phyloP scores from a whole-genome alignment of 352 stramenopile genomes.

The Globisporangium heterothallicum region DNA sequence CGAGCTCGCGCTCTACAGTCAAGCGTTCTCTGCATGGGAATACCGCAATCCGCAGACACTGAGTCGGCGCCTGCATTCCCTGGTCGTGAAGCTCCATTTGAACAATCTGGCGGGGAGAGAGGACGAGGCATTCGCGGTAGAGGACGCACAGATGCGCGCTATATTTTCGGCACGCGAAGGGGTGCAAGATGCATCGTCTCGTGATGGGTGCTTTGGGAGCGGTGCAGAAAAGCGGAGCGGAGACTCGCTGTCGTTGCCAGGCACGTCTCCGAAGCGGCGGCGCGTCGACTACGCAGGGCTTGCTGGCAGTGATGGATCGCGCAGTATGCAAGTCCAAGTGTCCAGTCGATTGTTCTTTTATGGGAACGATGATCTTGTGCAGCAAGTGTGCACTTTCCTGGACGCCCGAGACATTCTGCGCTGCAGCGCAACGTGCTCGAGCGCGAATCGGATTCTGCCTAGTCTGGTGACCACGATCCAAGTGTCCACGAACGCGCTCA shows the following conservation, averaged over 20 bases:
- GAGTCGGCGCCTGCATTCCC: conserved; percentile 43
- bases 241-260: neutral
- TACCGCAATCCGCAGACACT: conserved; percentile 56
- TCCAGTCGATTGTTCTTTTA: conserved; percentile 37
- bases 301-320: neutral
- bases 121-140: conserved; percentile 25
- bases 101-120: conserved; percentile 40
- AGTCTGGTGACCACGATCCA: conserved; percentile 31
- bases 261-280: neutral
- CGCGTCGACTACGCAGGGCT: no score
- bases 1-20: conserved; percentile 48
- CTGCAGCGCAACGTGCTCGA: conserved; percentile 29
- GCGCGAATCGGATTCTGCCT: conserved; percentile 25
- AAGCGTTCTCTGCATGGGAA: conserved; percentile 42
- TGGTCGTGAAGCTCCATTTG: conserved; percentile 58
- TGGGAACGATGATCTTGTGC: conserved; percentile 38
- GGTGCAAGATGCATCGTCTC: neutral
- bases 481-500: conserved; percentile 19
- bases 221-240: neutral
- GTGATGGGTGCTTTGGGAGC: no score
- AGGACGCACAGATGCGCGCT: conserved; percentile 9
- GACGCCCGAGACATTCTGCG: conserved; percentile 24
- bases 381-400: conserved; percentile 40
- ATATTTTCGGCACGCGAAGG: neutral
- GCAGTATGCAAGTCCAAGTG: conserved; percentile 3